These are phyloP conservation scores for Veloboletus limbatus DNA, from an alignment of 1,284 basidiomycete species.

Conservation along the genomic window DNA sequence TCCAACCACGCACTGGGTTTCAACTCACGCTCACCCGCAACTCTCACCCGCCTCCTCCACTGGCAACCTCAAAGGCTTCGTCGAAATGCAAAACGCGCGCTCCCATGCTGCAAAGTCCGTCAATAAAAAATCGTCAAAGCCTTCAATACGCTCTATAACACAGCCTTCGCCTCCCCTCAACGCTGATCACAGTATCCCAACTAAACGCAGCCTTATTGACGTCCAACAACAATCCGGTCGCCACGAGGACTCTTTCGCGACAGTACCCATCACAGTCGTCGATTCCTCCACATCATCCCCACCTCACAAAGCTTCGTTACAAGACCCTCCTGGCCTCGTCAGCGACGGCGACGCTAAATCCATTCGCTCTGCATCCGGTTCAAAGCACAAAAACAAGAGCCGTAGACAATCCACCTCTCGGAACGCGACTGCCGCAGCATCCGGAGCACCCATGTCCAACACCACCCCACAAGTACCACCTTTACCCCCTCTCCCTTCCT, in stretches of 20 bases:
- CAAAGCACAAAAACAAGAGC: conserved; percentile 35
- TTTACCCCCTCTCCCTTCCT: conserved; percentile 13
- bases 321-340: conserved; percentile 26
- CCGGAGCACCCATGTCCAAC: conserved; percentile 65
- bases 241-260: conserved; percentile 18
- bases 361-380: conserved; percentile 35
- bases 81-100: conserved; percentile 26
- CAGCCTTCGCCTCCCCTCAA: conserved; percentile 33
- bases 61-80: conserved; percentile 38
- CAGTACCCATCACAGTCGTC: conserved; percentile 29
- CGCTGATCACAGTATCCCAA: conserved; percentile 10
- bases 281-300: conserved; percentile 48
- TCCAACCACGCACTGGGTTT: conserved; percentile 22
- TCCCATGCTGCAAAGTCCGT: conserved; percentile 3
- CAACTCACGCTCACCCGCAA: conserved; percentile 19
- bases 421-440: conserved; percentile 57
- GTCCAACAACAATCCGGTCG: conserved; percentile 16
- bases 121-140: conserved; percentile 25
- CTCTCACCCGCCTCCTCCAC: conserved; percentile 39
- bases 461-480: conserved; percentile 38
- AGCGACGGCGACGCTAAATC: conserved; percentile 44
- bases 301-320: conserved; percentile 23
- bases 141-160: conserved; percentile 24
- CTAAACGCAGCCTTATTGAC: conserved; percentile 13
- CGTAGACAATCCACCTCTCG: conserved; percentile 44